Evolutionary conservation across 2,329 filamentous ascomycete species (phyloP).

Genomic region (Penicillium frequentans): DNA sequence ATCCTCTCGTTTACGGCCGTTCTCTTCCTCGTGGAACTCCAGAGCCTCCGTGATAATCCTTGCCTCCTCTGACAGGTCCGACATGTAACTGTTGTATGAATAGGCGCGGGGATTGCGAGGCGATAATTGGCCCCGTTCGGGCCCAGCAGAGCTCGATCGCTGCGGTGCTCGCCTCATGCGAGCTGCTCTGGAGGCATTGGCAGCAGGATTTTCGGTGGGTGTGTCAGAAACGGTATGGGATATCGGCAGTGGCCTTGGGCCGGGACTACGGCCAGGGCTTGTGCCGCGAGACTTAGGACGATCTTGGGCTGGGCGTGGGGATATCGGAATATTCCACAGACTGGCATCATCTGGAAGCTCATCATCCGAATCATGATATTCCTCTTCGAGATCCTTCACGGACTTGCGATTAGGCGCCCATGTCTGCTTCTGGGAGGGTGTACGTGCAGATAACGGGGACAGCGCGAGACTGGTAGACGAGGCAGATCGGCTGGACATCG

Average conservation of each 20-base stretch:
- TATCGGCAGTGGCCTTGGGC: conserved; percentile 43
- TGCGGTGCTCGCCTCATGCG: conserved; percentile 28
- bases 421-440: conserved; percentile 36
- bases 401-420: conserved; percentile 49
- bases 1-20: conserved; percentile 46
- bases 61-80: conserved; percentile 61
- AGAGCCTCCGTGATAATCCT: conserved; percentile 60
- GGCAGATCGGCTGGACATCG: conserved; percentile 23
- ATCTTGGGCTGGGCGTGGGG: conserved; percentile 44
- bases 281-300: conserved; percentile 39
- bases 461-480: conserved; percentile 30
- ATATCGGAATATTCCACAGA: conserved; percentile 53
- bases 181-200: conserved; percentile 29
- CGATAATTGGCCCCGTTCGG: conserved; percentile 42
- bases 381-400: conserved; percentile 49
- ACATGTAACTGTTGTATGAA: conserved; percentile 60
- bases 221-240: conserved; percentile 37
- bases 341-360: conserved; percentile 52
- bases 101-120: conserved; percentile 51
- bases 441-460: conserved; percentile 24
- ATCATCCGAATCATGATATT: conserved; percentile 53
- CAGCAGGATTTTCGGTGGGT: conserved; percentile 17
- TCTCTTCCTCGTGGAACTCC: conserved; percentile 57
- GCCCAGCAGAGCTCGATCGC: conserved; percentile 43
- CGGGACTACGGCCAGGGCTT: conserved; percentile 43